Evolutionary conservation across 768 basidiomycete species (phyloP), one percentile per base, ranked within the genome.

Genomic region (Kwoniella mangroviensis): DNA sequence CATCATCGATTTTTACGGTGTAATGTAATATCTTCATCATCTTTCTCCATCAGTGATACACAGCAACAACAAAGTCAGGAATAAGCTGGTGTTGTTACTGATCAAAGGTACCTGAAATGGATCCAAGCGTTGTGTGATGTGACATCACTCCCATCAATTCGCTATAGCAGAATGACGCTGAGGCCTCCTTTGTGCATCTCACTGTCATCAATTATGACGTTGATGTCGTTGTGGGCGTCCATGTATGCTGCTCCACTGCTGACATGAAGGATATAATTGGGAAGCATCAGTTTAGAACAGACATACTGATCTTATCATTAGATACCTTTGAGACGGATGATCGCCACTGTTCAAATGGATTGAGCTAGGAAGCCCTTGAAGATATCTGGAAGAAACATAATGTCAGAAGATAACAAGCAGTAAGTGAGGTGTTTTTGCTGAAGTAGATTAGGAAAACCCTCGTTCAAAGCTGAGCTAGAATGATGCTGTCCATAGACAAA

Each of bases 141-240:
- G 63, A 65, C 49, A 52, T 65, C 63, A 65, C 52, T 51, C 21
- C 22, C 43, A 51, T 63, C 63, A 52, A 54, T 28, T 22, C 15
- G 10, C 21, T 41, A n/a, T 19, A 56, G 28, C 28, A 28, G 15
- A 24, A 63, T 63, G 62, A 63, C 62, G 62, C 52, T 63, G 22
- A 41, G 63, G 28, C 63, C 53, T 56, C 41, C 63, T 56, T 56
- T 41, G 63, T 56, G 17, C 26, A 41, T 34, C 45, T 49, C 19
- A 34, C 45, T 4, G 15, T 49, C 19, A 65, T 65, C 63, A 65
- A 64, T 54, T 11, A 63, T 63, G 61, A 63, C 63, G 51, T 26
- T 65, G 49, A 52, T 28, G 63, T 52, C 53, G 13, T 24, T 55
- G 49, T 21, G 21, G 21, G 21, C 4, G 49, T 21, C 12, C 21